Evolutionary conservation across 2,329 filamentous ascomycete genomes (phyloP).

Genomic region (Pyrenophora seminiperda): DNA sequence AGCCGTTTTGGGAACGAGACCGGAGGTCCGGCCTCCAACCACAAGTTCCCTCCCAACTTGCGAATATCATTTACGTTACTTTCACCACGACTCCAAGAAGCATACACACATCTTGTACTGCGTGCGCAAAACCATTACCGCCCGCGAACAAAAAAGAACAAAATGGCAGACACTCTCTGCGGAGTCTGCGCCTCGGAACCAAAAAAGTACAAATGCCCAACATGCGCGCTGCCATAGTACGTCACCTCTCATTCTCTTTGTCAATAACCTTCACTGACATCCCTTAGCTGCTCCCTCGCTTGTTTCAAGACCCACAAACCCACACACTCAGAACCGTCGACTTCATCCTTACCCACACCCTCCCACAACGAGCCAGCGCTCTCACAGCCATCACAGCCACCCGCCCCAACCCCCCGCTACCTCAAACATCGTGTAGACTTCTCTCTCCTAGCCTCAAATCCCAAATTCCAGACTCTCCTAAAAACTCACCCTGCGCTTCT

Average conservation of each 20-base stretch:
- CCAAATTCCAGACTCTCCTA: conserved; percentile 35
- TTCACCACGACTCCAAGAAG: neutral
- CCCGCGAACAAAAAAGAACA: neutral
- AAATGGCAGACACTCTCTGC: conserved; percentile 46
- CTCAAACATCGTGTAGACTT: conserved; percentile 40
- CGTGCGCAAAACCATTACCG: fast-evolving
- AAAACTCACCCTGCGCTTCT: conserved; percentile 34
- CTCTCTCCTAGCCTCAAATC: conserved; percentile 36
- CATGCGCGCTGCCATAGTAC: conserved; percentile 54
- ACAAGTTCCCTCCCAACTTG: neutral
- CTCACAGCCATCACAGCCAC: conserved; percentile 31
- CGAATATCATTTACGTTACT: conserved; percentile 10
- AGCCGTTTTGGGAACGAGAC: conserved; percentile 30
- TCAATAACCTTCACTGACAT: conserved; percentile 6
- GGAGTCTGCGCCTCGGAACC: conserved; percentile 51
- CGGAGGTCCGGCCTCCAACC: neutral
- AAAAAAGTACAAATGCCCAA: conserved; percentile 59
- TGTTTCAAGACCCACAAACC: conserved; percentile 43
- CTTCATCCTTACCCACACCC: conserved; percentile 6
- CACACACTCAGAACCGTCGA: conserved; percentile 20
- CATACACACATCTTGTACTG: neutral
- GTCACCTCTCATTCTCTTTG: conserved; percentile 3
- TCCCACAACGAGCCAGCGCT: conserved; percentile 11
- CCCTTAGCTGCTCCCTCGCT: conserved; percentile 36
- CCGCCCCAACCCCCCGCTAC: conserved; percentile 39